Base-by-base conservation (phyloP, 345 rosid genomes). In the Pistacia integerrima region DNA sequence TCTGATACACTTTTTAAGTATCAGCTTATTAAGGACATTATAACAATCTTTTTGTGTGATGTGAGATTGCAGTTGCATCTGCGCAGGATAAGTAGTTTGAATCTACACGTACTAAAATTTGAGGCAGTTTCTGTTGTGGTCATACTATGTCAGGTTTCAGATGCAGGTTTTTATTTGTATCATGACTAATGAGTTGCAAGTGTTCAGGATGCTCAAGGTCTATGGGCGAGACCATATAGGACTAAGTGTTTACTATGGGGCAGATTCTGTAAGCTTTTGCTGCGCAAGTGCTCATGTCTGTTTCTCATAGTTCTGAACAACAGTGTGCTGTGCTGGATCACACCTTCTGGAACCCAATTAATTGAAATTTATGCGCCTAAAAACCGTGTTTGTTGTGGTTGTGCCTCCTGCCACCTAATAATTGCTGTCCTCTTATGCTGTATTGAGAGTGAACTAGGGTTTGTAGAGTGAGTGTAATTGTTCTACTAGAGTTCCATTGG, bases 11-110 rank as follows among this genome's bases (percentile, higher is more conserved):
- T 38, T 58, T 41, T 44, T 41, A 56, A 12, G n/a, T 56, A n/a
- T 68, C 33, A 30, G 66, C 12, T 64, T 2, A 60, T 4, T 46
- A 54, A 73, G 76, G 67, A 73, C 4, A 4, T 7, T 46, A 30
- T 46, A 46, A 51, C 46, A 8, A 17, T 25, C 16, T 61, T 36
- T 61, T 11, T 25, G 25, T 73, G 58, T 46, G 67, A 73, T 61
- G 67, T 18, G 46, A 73, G 76, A 14, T 73, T 61, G 46, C 62
- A 10, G 60, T 30, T 35, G 62, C 28, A 4, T 54, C 49, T 55
- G 14, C 11, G 0, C 14, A 54, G 49, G 49, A 70, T 54, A 55
- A n/a, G 9, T 28, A 18, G 73, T 70, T 44, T 54, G 14, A 57
- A 38, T 17, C 17, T 25, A 25, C 11, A 22, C 6, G 49, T 35